Evolutionary conservation across 352 stramenopile species (phyloP), one percentile per base, ranked within the genome.

Genomic region (Phytophthora megakarya): DNA sequence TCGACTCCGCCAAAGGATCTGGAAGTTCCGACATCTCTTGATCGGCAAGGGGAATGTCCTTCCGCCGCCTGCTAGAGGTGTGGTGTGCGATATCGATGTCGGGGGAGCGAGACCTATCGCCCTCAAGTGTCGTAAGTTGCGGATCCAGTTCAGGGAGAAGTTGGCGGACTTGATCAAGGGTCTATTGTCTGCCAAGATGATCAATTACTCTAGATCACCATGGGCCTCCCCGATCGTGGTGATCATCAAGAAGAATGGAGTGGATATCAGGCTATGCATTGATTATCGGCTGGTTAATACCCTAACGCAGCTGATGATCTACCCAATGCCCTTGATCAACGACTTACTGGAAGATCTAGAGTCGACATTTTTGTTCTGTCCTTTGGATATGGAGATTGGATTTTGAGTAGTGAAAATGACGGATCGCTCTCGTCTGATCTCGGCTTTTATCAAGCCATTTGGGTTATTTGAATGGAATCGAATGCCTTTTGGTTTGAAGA

Each of bases 271-370:
- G 26, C 13, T 53, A 16, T 42, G 46, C n/a, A 53, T 42, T 15
- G 46, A 53, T 28, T 53, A 53, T 18, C 26, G 46, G 26, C 38
- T 53, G 46, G 26, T 53, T 0, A 53, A 42, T 28, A 33, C 12
- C 16, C n/a, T 53, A 9, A 53, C 28, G 6, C 15, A 53, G 12
- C 42, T 49, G 21, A 35, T 49, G 22, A 22, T 49, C 10, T 49
- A 35, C 22, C 21, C 22, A 5, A 49, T 49, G 65, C 58, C 58
- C 13, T 16, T 65, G 16, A 43, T 65, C 0, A 58, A 48, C 21
- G 60, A 75, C 18, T 39, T 65, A 13, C 25, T 75, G 12, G 52
- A 68, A 25, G 46, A 60, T 15, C 15, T 65, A n/a, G 13, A 28
- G 8, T 5, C 19, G 40, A 28, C n/a, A n/a, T n/a, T n/a, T n/a